Evolutionary conservation across 805 yeast species (phyloP).

Genomic region (Groenewaldozyma tartarivorans): DNA sequence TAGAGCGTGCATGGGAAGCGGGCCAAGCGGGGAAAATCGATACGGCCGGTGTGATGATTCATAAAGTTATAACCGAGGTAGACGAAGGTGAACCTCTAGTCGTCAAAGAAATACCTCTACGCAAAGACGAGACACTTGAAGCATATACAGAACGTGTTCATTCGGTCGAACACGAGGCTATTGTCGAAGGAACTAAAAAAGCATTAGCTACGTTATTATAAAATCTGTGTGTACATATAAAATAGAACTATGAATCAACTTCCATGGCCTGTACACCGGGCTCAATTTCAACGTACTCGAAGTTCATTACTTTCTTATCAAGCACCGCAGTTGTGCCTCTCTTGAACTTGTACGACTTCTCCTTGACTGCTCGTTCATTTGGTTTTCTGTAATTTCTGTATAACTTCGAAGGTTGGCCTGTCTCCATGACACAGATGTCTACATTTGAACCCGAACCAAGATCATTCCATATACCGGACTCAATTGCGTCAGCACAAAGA

Average conservation of each 20-base stretch:
- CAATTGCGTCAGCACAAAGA: constrained; percentile 85
- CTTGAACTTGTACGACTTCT: constrained; percentile 71
- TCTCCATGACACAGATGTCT: constrained; percentile 94
- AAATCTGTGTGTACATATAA: too few relatives aligned
- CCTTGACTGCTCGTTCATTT: constrained; percentile 75
- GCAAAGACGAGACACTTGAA: constrained; percentile 66
- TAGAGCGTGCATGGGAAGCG: constrained; percentile 91
- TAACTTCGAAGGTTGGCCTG: constrained; percentile 65
- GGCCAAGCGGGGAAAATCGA: constrained; percentile 74
- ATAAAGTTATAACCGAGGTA: constrained; percentile 90
- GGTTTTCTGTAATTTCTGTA: constrained; percentile 86
- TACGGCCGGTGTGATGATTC: constrained; percentile 92
- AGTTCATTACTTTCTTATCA: constrained; percentile 52
- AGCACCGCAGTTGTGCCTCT: constrained; percentile 92
- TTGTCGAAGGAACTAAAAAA: constrained; percentile 78
- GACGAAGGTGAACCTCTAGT: constrained; percentile 88
- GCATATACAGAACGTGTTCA: constrained; percentile 79
- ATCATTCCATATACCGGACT: constrained; percentile 98
- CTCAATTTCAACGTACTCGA: constrained; percentile 56
- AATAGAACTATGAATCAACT: too few relatives aligned
- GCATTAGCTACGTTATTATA: constrained; percentile 42
- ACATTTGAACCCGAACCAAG: constrained; percentile 98
- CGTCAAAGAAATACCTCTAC: constrained; percentile 66
- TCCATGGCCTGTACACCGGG: constrained; percentile 39
- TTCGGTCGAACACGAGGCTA: constrained; percentile 75